Conservation (phyloP, 306 rosid genomes). For the Datisca glomerata region DNA sequence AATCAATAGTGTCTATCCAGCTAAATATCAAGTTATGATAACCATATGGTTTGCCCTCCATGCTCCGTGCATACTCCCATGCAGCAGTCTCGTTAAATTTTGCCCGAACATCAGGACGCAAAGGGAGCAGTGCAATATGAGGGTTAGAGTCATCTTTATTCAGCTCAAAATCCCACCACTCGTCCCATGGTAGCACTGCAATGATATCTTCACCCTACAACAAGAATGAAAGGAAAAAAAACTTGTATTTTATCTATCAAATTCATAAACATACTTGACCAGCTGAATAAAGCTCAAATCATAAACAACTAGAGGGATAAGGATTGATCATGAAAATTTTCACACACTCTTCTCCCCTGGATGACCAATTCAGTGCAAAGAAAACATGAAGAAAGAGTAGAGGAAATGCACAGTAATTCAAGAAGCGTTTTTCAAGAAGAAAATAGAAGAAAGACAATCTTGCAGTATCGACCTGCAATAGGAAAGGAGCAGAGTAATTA, state of each 20-base stretch:
- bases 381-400: not conserved
- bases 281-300: not conserved
- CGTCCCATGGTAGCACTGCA: conserved; percentile 76
- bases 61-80: conserved; percentile 76
- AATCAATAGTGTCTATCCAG: conserved; percentile 74
- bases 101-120: conserved; percentile 59
- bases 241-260: not conserved
- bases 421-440: too few relatives aligned
- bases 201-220: conserved; percentile 73
- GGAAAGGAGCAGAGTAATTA: too few relatives aligned
- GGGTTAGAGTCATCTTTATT: conserved; percentile 74
- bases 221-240: conserved; percentile 3
- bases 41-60: conserved; percentile 75
- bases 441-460: too few relatives aligned
- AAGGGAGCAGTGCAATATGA: conserved; percentile 84
- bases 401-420: too few relatives aligned
- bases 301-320: not conserved
- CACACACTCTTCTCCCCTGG: not conserved
- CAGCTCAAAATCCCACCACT: conserved; percentile 75
- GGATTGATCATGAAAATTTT: not conserved
- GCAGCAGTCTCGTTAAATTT: conserved; percentile 86
- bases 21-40: conserved; percentile 84
- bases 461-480: too few relatives aligned
- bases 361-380: not conserved
- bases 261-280: not conserved